Base-by-base conservation (phyloP, 192 early-diverging fungal genomes). In the Umbelopsis isabellina region DNA sequence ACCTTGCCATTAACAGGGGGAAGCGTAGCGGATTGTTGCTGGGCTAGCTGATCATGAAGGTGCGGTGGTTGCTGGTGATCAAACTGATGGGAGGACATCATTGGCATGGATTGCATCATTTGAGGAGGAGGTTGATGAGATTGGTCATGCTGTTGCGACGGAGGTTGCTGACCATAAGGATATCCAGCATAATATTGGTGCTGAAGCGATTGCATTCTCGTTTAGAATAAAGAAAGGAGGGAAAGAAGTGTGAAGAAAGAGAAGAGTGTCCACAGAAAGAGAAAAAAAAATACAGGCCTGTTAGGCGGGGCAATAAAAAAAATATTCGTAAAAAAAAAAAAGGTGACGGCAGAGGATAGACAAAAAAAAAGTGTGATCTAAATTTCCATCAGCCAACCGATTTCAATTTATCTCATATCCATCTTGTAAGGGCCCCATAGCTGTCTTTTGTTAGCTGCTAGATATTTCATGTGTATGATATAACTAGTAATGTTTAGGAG, bases 1-100 rank as follows among this genome's bases (percentile, higher is more conserved):
- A 61, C 13, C 30, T 61, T 61, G 10, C 55, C 55, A 61, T 61
- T 61, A 12, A 61, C 55, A 16, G 55, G 55, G 4, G 55, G 30
- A 35, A 61, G 55, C 27, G 55, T 61, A 25, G 55, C 11, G 25
- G 55, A 61, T n/a, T 61, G 74, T 61, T 74, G 72, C 66, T 52
- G 61, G 69, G 72, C 72, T 41, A 67, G 61, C 50, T 65, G 44
- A 49, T 48, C 10, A 23, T 23, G 45, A 46, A 46, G 55, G 30
- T 61, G 55, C 10, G 55, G 55, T 61, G 55, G 55, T 27, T 61
- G 55, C 30, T 61, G 55, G n/a, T 61, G 55, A 61, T 61, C 55
- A 61, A 61, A 61, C 30, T 61, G 55, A 16, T 61, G 55, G n/a
- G 55, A 61, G 25, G 55, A 61, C 55, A 61, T 61, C 55, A 61